phyloP scores from a whole-genome alignment of 345 rosid genomes.

The Linum lewisii region DNA sequence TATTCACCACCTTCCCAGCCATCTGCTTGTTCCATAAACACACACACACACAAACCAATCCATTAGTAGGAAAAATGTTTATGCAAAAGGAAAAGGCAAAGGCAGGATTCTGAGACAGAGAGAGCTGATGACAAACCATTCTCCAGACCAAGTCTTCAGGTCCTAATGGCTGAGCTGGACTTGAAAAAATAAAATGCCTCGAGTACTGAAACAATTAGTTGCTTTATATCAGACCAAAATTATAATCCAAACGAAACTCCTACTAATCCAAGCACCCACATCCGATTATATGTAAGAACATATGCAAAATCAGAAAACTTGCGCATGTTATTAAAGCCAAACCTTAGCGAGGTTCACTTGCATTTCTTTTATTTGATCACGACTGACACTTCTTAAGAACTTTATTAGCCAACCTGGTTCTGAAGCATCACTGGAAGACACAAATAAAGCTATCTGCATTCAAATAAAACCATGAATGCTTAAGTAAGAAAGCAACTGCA shows the following conservation, averaged over 20 bases:
- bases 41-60: neutral
- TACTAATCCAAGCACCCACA: too few species aligned
- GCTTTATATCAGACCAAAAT: neutral
- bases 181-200: constrained; percentile 74
- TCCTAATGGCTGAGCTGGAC: constrained; percentile 88
- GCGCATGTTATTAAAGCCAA: constrained; percentile 1
- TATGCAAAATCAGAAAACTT: constrained; percentile 36
- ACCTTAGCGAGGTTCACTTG: constrained; percentile 66
- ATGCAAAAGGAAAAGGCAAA: neutral
- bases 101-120: neutral
- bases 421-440: constrained; percentile 73
- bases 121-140: constrained; percentile 50
- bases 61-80: neutral
- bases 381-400: constrained; percentile 46
- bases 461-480: neutral
- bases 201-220: constrained; percentile 47
- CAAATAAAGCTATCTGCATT: constrained; percentile 66
- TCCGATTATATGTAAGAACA: neutral
- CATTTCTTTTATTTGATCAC: constrained; percentile 45
- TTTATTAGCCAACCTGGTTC: constrained; percentile 73
- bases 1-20: constrained; percentile 77
- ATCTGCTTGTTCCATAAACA: too few species aligned
- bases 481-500: constrained; percentile 7
- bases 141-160: constrained; percentile 96
- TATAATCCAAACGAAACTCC: neutral